Conservation (phyloP, 2,329 filamentous ascomycete genomes). For the Scortechinia acanthostroma region DNA sequence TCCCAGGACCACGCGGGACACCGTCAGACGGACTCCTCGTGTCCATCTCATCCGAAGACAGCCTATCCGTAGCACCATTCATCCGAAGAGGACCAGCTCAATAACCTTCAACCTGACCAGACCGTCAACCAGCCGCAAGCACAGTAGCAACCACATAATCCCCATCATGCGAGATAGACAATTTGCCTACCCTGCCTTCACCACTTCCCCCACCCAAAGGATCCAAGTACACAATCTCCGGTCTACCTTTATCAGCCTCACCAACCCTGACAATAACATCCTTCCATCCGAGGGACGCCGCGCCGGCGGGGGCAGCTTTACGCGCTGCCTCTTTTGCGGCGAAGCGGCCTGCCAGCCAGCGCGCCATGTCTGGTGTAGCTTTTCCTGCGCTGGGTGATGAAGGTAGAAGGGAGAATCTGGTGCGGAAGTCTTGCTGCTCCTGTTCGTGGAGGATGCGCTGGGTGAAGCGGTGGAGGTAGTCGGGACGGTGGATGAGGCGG, state of each 20-base stretch:
- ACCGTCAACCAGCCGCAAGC: slow-evolving; percentile 6
- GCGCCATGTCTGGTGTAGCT: slow-evolving; percentile 2
- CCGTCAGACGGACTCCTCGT: too few relatives aligned
- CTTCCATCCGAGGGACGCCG: slow-evolving; percentile 8
- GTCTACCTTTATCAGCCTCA: slow-evolving; percentile 8
- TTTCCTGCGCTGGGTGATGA: neutral
- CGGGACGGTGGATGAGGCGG: slow-evolving; percentile 9
- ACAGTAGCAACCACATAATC: slow-evolving; percentile 14
- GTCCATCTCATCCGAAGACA: too few relatives aligned
- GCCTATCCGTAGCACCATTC: too few relatives aligned
- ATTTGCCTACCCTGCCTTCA: slow-evolving; percentile 6
- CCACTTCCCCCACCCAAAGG: slow-evolving; percentile 3
- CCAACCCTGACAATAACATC: slow-evolving; percentile 7
- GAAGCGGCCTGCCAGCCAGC: slow-evolving; percentile 12
- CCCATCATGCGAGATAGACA: slow-evolving; percentile 15
- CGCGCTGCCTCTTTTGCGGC: slow-evolving; percentile 14
- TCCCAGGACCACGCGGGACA: too few relatives aligned
- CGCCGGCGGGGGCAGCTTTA: slow-evolving; percentile 9
- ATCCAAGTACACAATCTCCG: slow-evolving; percentile 9
- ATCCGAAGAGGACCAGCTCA: too few relatives aligned
- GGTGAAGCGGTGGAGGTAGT: slow-evolving; percentile 9
- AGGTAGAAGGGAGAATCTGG: slow-evolving; percentile 6
- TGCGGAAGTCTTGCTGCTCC: slow-evolving; percentile 7
- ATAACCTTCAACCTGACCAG: neutral
- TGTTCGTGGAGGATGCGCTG: slow-evolving; percentile 10